Evolutionary conservation across 148 eudicot genomes (phyloP), one percentile per base, ranked within the genome.

Genomic region (Chenopodium quinoa): DNA sequence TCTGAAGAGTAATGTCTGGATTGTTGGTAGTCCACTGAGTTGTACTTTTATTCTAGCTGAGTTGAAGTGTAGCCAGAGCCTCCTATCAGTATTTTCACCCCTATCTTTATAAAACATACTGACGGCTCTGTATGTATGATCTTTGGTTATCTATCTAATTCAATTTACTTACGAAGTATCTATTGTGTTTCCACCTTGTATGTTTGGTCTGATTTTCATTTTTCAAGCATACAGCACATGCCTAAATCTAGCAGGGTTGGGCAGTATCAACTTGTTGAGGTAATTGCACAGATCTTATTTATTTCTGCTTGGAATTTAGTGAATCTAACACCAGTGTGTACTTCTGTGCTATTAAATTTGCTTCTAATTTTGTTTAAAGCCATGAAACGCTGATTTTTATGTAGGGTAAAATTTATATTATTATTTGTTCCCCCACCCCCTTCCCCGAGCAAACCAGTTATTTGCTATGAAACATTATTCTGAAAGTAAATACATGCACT

Each of bases 181-280:
- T 27, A 27, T 27, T 27, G 29, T 27, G 23, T 25, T 25, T 70
- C 32, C 1, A 25, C 48, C 64, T 10, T 20, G 47, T 77, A 31
- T 78, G 17, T 13, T 73, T 64, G 48, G 25, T 71, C 17, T 70
- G 10, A 27, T 27, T 32, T 54, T 22, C 9, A 1, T 23, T 50
- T 29, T 75, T 7, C 71, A 72, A 63, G 64, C 31, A 67, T 68
- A 65, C 71, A 63, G 84, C 76, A 71, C 44, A 72, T 62, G 47
- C 72, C 72, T 40, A 71, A 50, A 47, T 44, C 40, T 75, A 52
- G 31, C 52, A 16, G n/a, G 40, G 32, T 47, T 52, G 56, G 56
- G 50, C 64, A 64, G 32, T 22, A 44, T 60, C 29, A 60, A 29
- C 78, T 31, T 73, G 44, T 44, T 7, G 22, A 82, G 85, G 73